Conservation (phyloP, 2,329 filamentous ascomycete genomes). For the Mariannaea sp. region DNA sequence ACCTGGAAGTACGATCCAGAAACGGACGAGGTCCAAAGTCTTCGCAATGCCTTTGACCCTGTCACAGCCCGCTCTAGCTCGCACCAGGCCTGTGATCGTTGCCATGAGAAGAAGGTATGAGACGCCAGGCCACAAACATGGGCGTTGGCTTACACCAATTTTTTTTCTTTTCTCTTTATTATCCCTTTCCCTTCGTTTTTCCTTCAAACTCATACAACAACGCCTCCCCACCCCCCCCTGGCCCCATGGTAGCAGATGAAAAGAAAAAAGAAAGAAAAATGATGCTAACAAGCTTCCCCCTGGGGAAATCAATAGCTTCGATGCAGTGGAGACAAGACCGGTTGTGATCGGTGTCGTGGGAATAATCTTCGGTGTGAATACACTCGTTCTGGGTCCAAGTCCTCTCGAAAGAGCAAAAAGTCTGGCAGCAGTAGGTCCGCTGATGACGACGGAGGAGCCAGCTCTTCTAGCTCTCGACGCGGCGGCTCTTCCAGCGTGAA, state of each 20-base stretch:
- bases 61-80: constrained; percentile 45
- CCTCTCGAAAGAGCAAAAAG: constrained; percentile 39
- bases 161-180: not conserved
- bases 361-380: constrained; percentile 43
- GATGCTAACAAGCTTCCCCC: constrained; percentile 17
- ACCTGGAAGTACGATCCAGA: constrained; percentile 48
- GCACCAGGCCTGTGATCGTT: constrained; percentile 47
- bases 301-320: constrained; percentile 36
- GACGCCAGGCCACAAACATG: constrained; percentile 3
- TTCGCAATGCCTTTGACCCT: constrained; percentile 45
- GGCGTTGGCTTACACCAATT: not conserved
- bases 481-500: constrained; percentile 31
- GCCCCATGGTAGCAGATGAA: not conserved
- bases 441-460: constrained; percentile 26
- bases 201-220: no score
- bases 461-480: constrained; percentile 27
- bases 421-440: constrained; percentile 31
- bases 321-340: constrained; percentile 46
- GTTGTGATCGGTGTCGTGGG: constrained; percentile 43
- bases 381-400: constrained; percentile 41
- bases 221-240: not conserved
- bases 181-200: no score
- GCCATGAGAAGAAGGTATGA: constrained; percentile 47
- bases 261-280: not conserved
- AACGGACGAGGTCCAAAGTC: constrained; percentile 45